These are phyloP conservation scores for Mycena indigotica DNA, from an alignment of 768 basidiomycete species.

Conservation along the genomic window DNA sequence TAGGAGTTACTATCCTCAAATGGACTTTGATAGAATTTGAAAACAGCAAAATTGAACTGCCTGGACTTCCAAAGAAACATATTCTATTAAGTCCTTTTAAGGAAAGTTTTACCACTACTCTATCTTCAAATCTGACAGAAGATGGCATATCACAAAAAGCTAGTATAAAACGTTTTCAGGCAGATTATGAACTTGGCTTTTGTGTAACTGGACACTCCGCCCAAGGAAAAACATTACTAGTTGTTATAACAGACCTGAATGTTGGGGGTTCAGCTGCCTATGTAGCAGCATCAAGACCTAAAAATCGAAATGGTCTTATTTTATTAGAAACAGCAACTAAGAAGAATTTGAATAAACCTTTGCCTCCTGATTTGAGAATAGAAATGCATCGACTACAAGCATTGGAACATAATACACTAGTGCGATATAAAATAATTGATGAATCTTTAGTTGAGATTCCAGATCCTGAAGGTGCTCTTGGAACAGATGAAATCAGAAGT, in stretches of 20 bases:
- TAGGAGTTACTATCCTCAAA: not conserved
- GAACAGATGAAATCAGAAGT: not conserved
- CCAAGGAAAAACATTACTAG: constrained; percentile 32
- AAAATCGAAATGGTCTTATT: constrained; percentile 23
- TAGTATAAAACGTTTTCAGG: constrained; percentile 17
- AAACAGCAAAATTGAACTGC: not conserved
- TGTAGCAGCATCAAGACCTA: constrained; percentile 32
- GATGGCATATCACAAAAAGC: constrained; percentile 10
- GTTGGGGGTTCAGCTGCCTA: constrained; percentile 31
- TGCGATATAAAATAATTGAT: not conserved
- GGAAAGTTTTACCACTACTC: not conserved
- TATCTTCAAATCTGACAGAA: constrained; percentile 24
- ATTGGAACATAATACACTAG: not conserved
- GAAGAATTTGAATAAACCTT: constrained; percentile 24
- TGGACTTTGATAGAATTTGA: not conserved
- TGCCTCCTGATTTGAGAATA: not conserved
- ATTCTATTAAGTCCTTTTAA: not conserved
- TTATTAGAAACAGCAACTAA: constrained; percentile 24
- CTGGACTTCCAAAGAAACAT: not conserved
- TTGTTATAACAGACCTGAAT: constrained; percentile 24
- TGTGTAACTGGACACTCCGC: constrained; percentile 33
- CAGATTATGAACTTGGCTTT: constrained; percentile 32
- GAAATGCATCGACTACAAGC: not conserved
- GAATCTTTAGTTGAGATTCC: not conserved
- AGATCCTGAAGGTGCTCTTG: not conserved